These are phyloP conservation scores for Aurantiochytrium sp. DNA, from an alignment of 108 stramenopile genomes.

Conservation along the genomic window DNA sequence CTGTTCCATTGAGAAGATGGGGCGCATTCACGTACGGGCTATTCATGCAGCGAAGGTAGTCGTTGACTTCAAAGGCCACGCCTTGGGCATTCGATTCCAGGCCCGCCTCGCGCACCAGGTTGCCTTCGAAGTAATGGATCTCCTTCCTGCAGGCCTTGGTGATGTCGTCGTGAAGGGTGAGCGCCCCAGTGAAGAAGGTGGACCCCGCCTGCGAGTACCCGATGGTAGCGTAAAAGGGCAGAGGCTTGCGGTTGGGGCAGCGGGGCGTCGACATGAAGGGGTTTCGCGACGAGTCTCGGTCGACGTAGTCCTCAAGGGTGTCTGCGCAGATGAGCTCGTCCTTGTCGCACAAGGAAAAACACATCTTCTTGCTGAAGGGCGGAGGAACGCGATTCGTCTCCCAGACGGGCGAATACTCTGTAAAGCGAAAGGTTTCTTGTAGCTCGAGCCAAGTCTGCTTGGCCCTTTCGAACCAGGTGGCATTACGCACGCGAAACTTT, in stretches of 20 bases:
- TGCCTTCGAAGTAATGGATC: conserved; percentile 6
- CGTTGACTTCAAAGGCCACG: neutral
- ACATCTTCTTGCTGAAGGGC: too few relatives aligned
- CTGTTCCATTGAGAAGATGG: too few relatives aligned
- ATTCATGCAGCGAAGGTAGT: neutral
- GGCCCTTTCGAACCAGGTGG: too few relatives aligned
- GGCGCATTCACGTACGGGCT: too few relatives aligned
- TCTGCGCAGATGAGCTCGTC: neutral
- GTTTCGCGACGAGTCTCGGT: neutral
- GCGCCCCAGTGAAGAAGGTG: neutral
- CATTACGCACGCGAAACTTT: too few relatives aligned
- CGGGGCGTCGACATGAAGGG: neutral
- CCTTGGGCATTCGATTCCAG: neutral
- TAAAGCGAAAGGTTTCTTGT: too few relatives aligned
- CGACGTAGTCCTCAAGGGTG: neutral
- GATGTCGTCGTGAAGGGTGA: neutral
- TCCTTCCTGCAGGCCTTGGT: neutral
- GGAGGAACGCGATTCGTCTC: too few relatives aligned
- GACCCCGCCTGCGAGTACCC: neutral
- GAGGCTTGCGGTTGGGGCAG: neutral
- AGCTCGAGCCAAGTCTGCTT: too few relatives aligned
- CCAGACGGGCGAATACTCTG: too few relatives aligned
- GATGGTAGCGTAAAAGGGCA: neutral
- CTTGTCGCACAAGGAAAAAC: neutral
- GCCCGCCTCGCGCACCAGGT: neutral